Evolutionary conservation across 2,329 filamentous ascomycete species (phyloP), one percentile per base, ranked within the genome.

Genomic region (Spiromastix sp.): DNA sequence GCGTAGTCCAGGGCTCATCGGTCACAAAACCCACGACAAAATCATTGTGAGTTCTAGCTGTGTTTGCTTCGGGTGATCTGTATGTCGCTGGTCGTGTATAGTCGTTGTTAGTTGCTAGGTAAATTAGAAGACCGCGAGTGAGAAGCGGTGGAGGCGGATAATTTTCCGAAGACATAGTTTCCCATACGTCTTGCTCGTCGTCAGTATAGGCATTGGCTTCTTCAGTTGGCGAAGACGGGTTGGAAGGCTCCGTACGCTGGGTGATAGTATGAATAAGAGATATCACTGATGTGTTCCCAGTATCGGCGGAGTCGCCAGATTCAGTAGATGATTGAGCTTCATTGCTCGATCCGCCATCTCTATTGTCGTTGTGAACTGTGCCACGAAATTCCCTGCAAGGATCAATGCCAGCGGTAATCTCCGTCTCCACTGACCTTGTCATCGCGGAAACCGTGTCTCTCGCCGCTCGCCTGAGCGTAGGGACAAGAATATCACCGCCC

Each of bases 181-280:
- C 40, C 16, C 27, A 39, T 10, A 36, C 34, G 24, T 36, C 38
- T n/a, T 41, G 34, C 30, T 36, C 39, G 13, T 25, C 20, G 13
- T 36, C 27, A 5, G 26, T 35, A 10, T 36, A 31, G 5, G 24
- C 22, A 8, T 34, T 22, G 10, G 39, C 38, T n/a, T 37, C 40
- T 10, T 12, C 30, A 12, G 32, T 32, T 1, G 30, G 25, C 19
- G 30, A 34, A 9, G 30, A 30, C 30, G 47, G 39, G 20, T 45
- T 36, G 13, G 52, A 54, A 16, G 49, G 45, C 32, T 59, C 55
- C 17, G 56, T 55, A 18, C 57, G 52, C 36, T 58, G 50, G 17
- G 52, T 53, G 37, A 60, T 55, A 4, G 58, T 60, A 25, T 56
- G 57, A 3, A 59, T 63, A 30, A 63, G 52, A 6, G 60, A 63